Conservation (phyloP, 805 yeast genomes). For the Myxozyma neotropica region DNA sequence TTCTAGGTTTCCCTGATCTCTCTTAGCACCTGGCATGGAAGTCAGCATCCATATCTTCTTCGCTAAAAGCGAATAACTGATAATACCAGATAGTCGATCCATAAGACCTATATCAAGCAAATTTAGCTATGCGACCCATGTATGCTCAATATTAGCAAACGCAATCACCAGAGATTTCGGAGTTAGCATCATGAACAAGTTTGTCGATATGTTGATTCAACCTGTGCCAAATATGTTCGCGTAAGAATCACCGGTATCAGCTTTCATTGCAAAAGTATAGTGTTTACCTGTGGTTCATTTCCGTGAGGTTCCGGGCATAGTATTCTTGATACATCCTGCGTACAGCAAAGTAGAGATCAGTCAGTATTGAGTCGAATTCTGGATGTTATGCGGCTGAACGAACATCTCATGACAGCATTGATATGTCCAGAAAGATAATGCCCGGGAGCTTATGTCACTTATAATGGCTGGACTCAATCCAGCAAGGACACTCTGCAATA, state of each 20-base stretch:
- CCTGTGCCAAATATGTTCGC: neutral
- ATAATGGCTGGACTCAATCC: constrained; percentile 25
- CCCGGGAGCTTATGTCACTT: constrained; percentile 17
- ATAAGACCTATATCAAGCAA: constrained; percentile 4
- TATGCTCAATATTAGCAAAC: neutral
- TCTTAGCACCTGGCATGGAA: neutral
- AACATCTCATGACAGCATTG: constrained; percentile 26
- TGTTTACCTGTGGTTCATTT: constrained; percentile 13
- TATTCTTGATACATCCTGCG: constrained; percentile 22
- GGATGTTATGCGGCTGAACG: too few species aligned
- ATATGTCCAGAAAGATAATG: constrained; percentile 25
- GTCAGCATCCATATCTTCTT: too few species aligned
- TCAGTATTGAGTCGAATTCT: too few species aligned
- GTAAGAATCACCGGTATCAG: neutral
- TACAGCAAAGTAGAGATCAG: too few species aligned
- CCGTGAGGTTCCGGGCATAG: constrained; percentile 8
- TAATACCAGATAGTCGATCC: neutral
- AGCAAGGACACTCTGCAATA: constrained; percentile 19
- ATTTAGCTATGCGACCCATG: neutral
- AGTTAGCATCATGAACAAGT: constrained; percentile 17
- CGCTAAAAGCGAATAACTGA: too few species aligned
- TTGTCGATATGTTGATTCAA: constrained; percentile 12
- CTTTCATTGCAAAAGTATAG: neutral
- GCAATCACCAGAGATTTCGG: constrained; percentile 19
- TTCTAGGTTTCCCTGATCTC: constrained; percentile 9